Percentiles rank a stretch among this genome's conserved stretches.
Conservation (phyloP, 257 asterid species). For the Forsythia suspensa region DNA sequence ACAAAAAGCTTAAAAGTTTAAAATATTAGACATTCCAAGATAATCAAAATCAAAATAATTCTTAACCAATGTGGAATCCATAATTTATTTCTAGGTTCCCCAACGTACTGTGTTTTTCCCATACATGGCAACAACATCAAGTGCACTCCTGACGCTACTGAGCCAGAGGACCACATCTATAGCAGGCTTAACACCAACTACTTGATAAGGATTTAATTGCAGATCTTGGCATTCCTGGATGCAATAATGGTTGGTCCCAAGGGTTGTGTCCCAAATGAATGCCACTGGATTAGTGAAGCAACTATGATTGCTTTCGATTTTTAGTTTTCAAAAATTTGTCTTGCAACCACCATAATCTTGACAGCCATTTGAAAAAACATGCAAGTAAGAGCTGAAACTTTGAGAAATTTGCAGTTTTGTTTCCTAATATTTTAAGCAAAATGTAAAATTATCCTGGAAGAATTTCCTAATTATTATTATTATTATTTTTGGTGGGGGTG, state of each 20-base stretch:
- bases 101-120: no score
- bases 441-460: no score
- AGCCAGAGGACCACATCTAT: not conserved
- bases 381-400: no score
- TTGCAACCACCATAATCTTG: not conserved
- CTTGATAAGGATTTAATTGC: not conserved
- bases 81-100: not conserved
- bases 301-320: not conserved
- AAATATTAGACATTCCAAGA: no score
- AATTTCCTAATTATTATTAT: no score
- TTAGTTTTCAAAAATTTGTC: not conserved
- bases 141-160: not conserved
- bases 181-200: not conserved
- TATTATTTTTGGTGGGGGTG: no score
- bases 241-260: not conserved
- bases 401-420: no score
- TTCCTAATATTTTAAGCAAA: no score
- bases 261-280: not conserved
- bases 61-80: not conserved
- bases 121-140: no score
- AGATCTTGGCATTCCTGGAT: not conserved
- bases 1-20: not conserved
- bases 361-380: no score
- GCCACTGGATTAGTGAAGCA: not conserved
- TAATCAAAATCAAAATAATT: no score